phyloP scores from a whole-genome alignment of 2,329 filamentous ascomycete genomes.

The Penicillium crustosum region DNA sequence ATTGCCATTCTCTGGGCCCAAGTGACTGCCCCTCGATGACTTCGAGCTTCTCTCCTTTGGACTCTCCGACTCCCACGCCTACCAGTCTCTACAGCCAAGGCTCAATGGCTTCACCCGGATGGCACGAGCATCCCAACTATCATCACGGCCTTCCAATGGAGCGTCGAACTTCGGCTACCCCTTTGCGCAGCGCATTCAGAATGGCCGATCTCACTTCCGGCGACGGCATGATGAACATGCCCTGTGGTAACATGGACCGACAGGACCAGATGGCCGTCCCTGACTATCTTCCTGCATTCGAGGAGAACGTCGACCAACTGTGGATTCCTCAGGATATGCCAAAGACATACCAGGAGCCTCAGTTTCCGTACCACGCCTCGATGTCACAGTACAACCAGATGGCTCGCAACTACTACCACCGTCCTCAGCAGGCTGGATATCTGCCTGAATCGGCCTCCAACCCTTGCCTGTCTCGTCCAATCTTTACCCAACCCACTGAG shows the following conservation, averaged over 20 bases:
- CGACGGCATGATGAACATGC: constrained; percentile 37
- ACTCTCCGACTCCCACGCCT: constrained; percentile 42
- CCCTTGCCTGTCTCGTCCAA: constrained; percentile 40
- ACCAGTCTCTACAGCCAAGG: constrained; percentile 42
- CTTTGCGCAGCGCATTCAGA: constrained; percentile 37
- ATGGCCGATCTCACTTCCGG: constrained; percentile 36
- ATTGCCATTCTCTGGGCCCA: constrained; percentile 40
- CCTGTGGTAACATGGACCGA: constrained; percentile 35
- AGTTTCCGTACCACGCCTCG: constrained; percentile 35
- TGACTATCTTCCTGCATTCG: constrained; percentile 40
- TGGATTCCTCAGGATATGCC: constrained; percentile 39
- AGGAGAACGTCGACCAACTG: constrained; percentile 40
- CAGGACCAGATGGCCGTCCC: constrained; percentile 37
- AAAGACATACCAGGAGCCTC: constrained; percentile 37
- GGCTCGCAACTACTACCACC: constrained; percentile 37
- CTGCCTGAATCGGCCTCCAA: constrained; percentile 42
- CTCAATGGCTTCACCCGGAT: constrained; percentile 38
- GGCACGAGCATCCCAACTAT: constrained; percentile 35
- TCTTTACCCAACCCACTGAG: constrained; percentile 38
- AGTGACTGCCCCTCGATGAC: constrained; percentile 44
- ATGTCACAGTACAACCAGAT: constrained; percentile 40
- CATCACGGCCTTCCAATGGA: constrained; percentile 34
- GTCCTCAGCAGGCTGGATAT: constrained; percentile 33
- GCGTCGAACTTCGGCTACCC: constrained; percentile 29
- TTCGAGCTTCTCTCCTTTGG: constrained; percentile 42